These are phyloP conservation scores for Coemansia sp. DNA, from an alignment of 192 early-diverging fungal genomes.

Conservation along the genomic window DNA sequence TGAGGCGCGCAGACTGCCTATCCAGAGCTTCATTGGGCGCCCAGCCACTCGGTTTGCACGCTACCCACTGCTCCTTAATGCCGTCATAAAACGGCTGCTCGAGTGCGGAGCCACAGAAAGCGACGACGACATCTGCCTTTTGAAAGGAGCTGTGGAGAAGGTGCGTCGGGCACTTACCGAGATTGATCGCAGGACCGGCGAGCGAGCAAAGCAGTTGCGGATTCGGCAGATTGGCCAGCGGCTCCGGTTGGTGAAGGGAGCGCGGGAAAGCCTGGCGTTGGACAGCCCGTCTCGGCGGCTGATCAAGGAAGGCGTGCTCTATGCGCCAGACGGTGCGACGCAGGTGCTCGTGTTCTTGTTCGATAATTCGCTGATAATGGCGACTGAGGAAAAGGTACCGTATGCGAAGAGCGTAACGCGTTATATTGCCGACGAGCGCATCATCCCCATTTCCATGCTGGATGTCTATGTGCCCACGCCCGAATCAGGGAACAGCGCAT, in stretches of 20 bases:
- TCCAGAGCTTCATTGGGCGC: constrained; percentile 85
- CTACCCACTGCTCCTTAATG: constrained; percentile 81
- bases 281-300: constrained; percentile 35
- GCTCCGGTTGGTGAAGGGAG: constrained; percentile 31
- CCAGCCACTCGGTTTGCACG: constrained; percentile 85
- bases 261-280: constrained; percentile 48
- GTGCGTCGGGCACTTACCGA: constrained; percentile 36
- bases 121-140: constrained; percentile 58
- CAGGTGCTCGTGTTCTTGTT: constrained; percentile 53
- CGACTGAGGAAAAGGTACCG: constrained; percentile 34
- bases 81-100: constrained; percentile 72
- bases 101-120: constrained; percentile 60
- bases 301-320: constrained; percentile 41
- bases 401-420: constrained; percentile 43
- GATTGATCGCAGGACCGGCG: constrained; percentile 47
- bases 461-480: constrained; percentile 27
- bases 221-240: constrained; percentile 51
- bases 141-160: constrained; percentile 29
- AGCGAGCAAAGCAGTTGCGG: constrained; percentile 33
- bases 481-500: constrained; percentile 21
- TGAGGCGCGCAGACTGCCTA: constrained; percentile 73
- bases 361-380: constrained; percentile 54
- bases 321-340: constrained; percentile 13
- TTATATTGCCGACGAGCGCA: constrained; percentile 48
- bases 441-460: constrained; percentile 53